Evolutionary conservation across 768 basidiomycete species (phyloP).

Genomic region (Hericium rajendrae): DNA sequence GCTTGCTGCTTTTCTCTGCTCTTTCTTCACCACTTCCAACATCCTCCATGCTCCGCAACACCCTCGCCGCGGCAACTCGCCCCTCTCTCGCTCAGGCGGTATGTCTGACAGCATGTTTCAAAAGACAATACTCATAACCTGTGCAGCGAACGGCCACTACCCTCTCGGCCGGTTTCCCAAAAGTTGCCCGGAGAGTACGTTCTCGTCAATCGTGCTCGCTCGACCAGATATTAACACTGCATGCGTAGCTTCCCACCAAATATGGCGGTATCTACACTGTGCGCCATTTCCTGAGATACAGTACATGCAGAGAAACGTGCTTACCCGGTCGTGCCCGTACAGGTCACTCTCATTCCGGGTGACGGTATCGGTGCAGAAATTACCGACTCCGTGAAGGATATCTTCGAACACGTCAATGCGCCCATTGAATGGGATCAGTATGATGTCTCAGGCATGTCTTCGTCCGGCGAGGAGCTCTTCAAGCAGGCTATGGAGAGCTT

Average conservation of each 20-base stretch:
- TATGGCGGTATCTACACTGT: conserved; percentile 92
- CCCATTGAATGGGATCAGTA: conserved; percentile 99
- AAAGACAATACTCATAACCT: neutral
- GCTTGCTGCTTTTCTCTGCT: neutral
- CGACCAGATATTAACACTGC: conserved; percentile 6
- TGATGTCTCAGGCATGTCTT: conserved; percentile 93
- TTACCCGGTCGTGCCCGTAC: conserved; percentile 7
- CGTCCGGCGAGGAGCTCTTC: conserved; percentile 89
- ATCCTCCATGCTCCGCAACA: conserved; percentile 57
- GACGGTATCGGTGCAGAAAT: conserved; percentile 98
- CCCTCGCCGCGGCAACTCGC: conserved; percentile 46
- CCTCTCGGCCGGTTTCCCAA: conserved; percentile 70
- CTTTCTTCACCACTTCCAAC: conserved; percentile 15
- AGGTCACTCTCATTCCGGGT: conserved; percentile 96
- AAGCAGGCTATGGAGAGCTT: conserved; percentile 96
- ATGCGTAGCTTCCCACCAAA: conserved; percentile 66
- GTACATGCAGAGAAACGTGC: conserved; percentile 1
- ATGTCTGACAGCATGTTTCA: conserved; percentile 17
- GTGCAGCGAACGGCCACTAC: conserved; percentile 63
- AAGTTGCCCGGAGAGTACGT: conserved; percentile 59
- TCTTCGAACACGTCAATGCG: conserved; percentile 94
- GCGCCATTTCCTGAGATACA: conserved; percentile 17
- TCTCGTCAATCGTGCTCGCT: conserved; percentile 3
- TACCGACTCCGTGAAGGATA: conserved; percentile 97
- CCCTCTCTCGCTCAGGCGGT: conserved; percentile 45